Evolutionary conservation across 2,329 filamentous ascomycete species (phyloP), one percentile per base, ranked within the genome.

Genomic region (Diaporthe nobilis): DNA sequence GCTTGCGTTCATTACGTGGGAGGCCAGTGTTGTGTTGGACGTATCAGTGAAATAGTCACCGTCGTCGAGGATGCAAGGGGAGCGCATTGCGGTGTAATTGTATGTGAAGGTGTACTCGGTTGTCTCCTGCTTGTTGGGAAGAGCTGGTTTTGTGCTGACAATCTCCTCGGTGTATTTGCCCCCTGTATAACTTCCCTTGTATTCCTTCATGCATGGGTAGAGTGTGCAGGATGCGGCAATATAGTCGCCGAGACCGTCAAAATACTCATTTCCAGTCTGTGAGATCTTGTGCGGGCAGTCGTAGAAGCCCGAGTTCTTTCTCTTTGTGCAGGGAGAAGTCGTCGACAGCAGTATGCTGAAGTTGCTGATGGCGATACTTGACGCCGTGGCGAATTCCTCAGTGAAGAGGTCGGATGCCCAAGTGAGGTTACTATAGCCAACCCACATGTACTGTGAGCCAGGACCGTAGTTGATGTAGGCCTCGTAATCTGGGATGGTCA

Each of bases 291-390:
- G 75, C 1, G 79, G 79, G 37, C 79, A 80, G 22, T 60, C 74
- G 42, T 77, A 49, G 5, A 63, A 72, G 28, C 70, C 72, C 3
- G 70, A 68, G 8, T 67, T 60, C 4, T 55, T n/a, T n/a, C 68
- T 58, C 17, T 63, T 71, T n/a, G 76, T 57, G 72, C 79, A 80
- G 3, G 77, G 75, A 6, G 78, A 77, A 3, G 58, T 75, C 15
- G 78, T 78, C 17, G 80, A 39, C 2, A 77, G 25, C 9, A 81
- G 61, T n/a, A 79, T 73, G 39, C 79, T 81, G 28, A 80, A 57
- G 58, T 80, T 80, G 34, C 74, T 72, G 28, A 80, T 55, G 9
- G 78, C 58, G 31, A 67, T 73, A 4, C 71, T 53, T 2, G 77
- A 71, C 4, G 75, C 61, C 37, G 57, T 44, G 13, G 71, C 71